A percentile compares a stretch with the other conserved stretches of the same genome.
Evolutionary conservation across 768 basidiomycete genomes (phyloP).

Genomic region (Podaxis sp.): DNA sequence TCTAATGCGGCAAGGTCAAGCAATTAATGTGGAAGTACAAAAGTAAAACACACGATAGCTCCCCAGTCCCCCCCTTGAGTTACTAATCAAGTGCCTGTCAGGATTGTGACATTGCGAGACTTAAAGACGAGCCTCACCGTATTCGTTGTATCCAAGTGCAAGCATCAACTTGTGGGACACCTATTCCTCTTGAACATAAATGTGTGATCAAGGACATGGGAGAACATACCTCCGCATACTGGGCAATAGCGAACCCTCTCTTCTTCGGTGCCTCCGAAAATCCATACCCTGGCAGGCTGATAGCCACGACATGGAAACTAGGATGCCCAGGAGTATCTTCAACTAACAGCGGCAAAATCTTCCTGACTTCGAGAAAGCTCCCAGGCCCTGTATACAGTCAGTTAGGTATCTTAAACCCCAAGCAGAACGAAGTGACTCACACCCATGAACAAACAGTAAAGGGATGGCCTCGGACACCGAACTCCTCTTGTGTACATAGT

Average conservation of each 20-base stretch:
- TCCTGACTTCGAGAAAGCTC: slow-evolving; percentile 54
- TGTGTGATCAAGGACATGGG: neutral
- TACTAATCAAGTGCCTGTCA: slow-evolving; percentile 23
- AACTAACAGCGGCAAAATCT: slow-evolving; percentile 55
- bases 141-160: slow-evolving; percentile 45
- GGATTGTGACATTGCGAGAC: neutral
- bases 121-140: slow-evolving; percentile 29
- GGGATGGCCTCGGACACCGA: slow-evolving; percentile 39
- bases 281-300: slow-evolving; percentile 61
- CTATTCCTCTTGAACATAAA: slow-evolving; percentile 22
- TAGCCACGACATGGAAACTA: slow-evolving; percentile 61
- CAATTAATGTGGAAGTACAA: neutral
- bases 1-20: slow-evolving; percentile 15
- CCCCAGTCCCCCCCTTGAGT: slow-evolving; percentile 30
- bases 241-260: slow-evolving; percentile 43
- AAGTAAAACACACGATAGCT: neutral
- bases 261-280: slow-evolving; percentile 57
- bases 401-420: neutral
- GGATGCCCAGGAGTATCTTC: slow-evolving; percentile 42
- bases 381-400: slow-evolving; percentile 53
- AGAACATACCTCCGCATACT: slow-evolving; percentile 52
- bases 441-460: slow-evolving; percentile 48
- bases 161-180: slow-evolving; percentile 50
- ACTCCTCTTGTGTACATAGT: slow-evolving; percentile 59
- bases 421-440: slow-evolving; percentile 25